Evolutionary conservation across 108 stramenopile genomes (phyloP), one percentile per base, ranked within the genome.

Genomic region (Halocafeteria seosinensis): DNA sequence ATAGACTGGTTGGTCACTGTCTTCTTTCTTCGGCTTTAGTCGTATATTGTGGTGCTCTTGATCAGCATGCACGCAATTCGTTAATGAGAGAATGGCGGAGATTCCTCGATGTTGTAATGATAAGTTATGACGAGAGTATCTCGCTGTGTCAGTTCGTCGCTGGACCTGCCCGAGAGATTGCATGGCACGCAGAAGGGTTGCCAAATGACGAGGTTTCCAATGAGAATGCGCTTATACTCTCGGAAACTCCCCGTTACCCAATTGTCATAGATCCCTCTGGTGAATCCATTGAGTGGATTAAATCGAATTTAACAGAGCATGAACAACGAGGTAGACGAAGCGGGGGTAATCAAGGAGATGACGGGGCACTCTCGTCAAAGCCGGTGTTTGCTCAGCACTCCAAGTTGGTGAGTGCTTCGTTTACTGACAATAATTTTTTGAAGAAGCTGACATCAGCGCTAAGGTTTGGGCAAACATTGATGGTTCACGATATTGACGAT

Each of bases 191-290:
- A 72, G 76, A 24, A 80, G 85, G 26, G 73, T 90, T 60, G 73
- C 88, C 24, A 91, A 94, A 60, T 31, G 97, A 99, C 65, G 77
- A 78, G 28, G 70, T 95, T 11, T 90, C 87, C 71, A 73, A 89
- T 28, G 92, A 95, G 71, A 99, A 99, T 63, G 93, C 90, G 12
- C 86, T 91, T 21, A 88, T 96, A 59, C 68, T 99, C 21, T 87
- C 89, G 55, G 73, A 86, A 35, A 87, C 78, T 38, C 77, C 79
- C 33, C 83, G 95, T 9, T 94, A 90, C 67, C 91, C 93, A 6
- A 83, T 95, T n/a, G 79, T 96, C 36, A 86, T 99, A 50, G 97
- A 99, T 68, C 97, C 97, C n/a, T 85, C 92, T 11, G 97, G 97
- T 12, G 75, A 87, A 64, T 94, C 97, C 0, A 84, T 75, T 59